phyloP scores from a whole-genome alignment of 2,329 filamentous ascomycete species.

The Fusarium scirpi region DNA sequence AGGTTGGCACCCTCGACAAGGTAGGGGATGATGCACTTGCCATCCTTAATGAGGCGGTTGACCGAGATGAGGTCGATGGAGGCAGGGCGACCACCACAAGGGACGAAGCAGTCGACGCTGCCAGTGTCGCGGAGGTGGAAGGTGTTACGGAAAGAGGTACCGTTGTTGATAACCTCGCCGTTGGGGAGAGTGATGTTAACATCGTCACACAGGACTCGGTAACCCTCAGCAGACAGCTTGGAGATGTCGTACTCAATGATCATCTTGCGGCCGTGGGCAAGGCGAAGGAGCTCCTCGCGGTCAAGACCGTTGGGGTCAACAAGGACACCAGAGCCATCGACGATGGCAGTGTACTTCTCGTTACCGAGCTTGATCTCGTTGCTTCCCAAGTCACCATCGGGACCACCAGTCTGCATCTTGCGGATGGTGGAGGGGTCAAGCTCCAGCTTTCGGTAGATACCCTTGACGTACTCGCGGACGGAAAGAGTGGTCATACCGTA shows the following conservation, averaged over 20 bases:
- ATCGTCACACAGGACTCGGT: slow-evolving; percentile 92
- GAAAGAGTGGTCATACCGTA: slow-evolving; percentile 99
- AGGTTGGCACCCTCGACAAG: slow-evolving; percentile 98
- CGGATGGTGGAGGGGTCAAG: slow-evolving; percentile 86
- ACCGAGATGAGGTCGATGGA: slow-evolving; percentile 94
- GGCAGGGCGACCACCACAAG: slow-evolving; percentile 95
- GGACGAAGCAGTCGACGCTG: slow-evolving; percentile 89
- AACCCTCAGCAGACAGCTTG: slow-evolving; percentile 89
- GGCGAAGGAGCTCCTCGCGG: slow-evolving; percentile 81
- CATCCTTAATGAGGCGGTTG: slow-evolving; percentile 87
- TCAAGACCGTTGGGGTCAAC: slow-evolving; percentile 93
- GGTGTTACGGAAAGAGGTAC: slow-evolving; percentile 95
- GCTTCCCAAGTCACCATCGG: slow-evolving; percentile 94
- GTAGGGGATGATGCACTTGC: slow-evolving; percentile 89
- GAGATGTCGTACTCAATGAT: slow-evolving; percentile 86
- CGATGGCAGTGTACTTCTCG: slow-evolving; percentile 93
- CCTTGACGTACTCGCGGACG: slow-evolving; percentile 94
- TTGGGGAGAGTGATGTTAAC: slow-evolving; percentile 86
- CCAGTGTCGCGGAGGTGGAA: slow-evolving; percentile 88
- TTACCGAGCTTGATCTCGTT: slow-evolving; percentile 97
- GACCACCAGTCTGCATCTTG: slow-evolving; percentile 98
- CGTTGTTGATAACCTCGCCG: slow-evolving; percentile 89
- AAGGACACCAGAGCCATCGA: slow-evolving; percentile 96
- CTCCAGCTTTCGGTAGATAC: slow-evolving; percentile 95
- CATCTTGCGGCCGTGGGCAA: slow-evolving; percentile 90